These are phyloP conservation scores for Bryoerythrophyllum caledonicum DNA, from an alignment of 225 moss, liverwort and hornwort species.

Conservation along the genomic window DNA sequence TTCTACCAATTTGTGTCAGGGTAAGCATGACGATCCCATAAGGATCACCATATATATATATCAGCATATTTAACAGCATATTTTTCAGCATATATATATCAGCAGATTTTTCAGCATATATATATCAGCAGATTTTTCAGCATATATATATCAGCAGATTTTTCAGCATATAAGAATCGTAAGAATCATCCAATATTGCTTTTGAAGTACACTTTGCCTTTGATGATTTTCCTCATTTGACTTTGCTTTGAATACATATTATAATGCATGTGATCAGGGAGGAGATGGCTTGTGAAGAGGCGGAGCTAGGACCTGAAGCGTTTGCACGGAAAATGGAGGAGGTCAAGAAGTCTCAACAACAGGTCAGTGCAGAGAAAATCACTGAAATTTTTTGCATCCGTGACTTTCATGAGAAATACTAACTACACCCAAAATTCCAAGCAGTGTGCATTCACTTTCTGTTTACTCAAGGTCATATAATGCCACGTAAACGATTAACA, in stretches of 20 bases:
- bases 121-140: too few relatives aligned
- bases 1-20: slow-evolving; percentile 70
- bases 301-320: slow-evolving; percentile 44
- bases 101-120: too few relatives aligned
- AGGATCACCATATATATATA: neutral
- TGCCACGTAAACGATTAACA: too few relatives aligned
- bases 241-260: neutral
- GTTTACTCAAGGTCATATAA: too few relatives aligned
- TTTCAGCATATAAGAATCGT: too few relatives aligned
- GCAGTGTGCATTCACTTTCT: too few relatives aligned
- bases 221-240: neutral
- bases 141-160: too few relatives aligned
- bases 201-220: neutral
- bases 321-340: slow-evolving; percentile 45
- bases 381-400: neutral
- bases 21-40: slow-evolving; percentile 27
- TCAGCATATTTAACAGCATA: too few relatives aligned
- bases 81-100: too few relatives aligned
- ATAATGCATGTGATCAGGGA: slow-evolving; percentile 19
- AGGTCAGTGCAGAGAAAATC: slow-evolving; percentile 22
- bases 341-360: slow-evolving; percentile 36
- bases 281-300: slow-evolving; percentile 50
- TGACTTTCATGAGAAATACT: neutral
- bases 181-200: neutral
- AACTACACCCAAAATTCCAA: neutral